Evolutionary conservation across 441 rosid genomes (phyloP).

Genomic region (Mallotus japonicus): DNA sequence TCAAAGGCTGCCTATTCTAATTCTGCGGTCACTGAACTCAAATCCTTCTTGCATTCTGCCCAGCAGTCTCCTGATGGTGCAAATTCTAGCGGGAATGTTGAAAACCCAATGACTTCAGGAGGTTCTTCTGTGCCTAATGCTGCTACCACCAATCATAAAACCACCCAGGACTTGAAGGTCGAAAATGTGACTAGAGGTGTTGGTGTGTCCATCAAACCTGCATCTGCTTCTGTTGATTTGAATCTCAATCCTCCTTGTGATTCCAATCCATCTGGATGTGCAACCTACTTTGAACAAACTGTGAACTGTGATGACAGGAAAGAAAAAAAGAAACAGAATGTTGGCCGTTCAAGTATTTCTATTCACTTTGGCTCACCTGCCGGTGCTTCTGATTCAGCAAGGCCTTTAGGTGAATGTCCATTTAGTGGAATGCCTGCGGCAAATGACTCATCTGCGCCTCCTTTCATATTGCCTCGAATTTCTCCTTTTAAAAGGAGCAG

Average conservation of each 20-base stretch:
- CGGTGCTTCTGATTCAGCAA: conserved; percentile 12
- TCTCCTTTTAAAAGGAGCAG: conserved; percentile 32
- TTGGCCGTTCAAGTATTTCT: conserved; percentile 12
- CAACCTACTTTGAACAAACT: background rate
- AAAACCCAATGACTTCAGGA: conserved; percentile 26
- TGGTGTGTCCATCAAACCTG: conserved; percentile 11
- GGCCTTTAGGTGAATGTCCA: conserved; percentile 45
- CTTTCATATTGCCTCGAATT: conserved; percentile 11
- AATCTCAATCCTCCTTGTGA: conserved; percentile 29
- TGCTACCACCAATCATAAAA: conserved; percentile 20
- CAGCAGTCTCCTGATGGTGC: conserved; percentile 22
- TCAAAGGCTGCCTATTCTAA: conserved; percentile 37
- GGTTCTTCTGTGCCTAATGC: conserved; percentile 21
- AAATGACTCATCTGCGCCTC: conserved; percentile 24
- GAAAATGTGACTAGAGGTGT: conserved; percentile 19
- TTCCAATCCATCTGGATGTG: conserved; percentile 16
- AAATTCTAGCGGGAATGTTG: conserved; percentile 30
- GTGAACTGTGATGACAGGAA: conserved; percentile 23
- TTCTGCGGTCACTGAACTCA: conserved; percentile 40
- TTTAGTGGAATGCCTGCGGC: conserved; percentile 47
- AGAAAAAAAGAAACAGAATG: conserved; percentile 26
- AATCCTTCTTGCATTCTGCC: conserved; percentile 24
- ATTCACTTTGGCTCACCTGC: conserved; percentile 18
- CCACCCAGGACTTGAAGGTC: conserved; percentile 23
- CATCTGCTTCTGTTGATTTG: conserved; percentile 33